Percentiles rank a stretch among this genome's conserved stretches.
Evolutionary conservation across 129 eudicot genomes (phyloP).

Genomic region (Ambrosia artemisiifolia): DNA sequence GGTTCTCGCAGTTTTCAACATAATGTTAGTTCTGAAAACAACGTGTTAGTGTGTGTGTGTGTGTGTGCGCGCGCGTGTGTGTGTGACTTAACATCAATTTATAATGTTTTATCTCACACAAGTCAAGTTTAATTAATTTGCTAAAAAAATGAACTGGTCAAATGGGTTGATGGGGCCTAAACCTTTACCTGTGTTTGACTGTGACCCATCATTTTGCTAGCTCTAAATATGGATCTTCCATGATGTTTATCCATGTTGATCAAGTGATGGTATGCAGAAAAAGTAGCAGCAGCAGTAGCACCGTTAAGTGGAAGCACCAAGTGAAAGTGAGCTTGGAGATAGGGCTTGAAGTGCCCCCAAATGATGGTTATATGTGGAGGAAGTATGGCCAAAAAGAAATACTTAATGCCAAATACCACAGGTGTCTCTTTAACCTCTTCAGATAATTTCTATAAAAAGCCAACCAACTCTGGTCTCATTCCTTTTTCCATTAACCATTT

Average conservation of each 20-base stretch:
- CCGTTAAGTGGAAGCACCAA: slow-evolving; percentile 30
- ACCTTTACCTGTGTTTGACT: neutral
- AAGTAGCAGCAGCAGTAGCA: slow-evolving; percentile 28
- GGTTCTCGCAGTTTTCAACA: too few relatives aligned
- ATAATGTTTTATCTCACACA: neutral
- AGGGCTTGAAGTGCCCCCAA: slow-evolving; percentile 43
- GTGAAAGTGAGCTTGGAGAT: slow-evolving; percentile 39
- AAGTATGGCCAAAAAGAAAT: slow-evolving; percentile 71
- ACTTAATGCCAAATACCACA: slow-evolving; percentile 56
- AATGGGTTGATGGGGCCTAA: neutral
- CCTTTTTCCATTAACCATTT: too few relatives aligned
- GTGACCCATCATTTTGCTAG: neutral
- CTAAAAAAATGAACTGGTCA: neutral
- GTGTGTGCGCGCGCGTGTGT: neutral
- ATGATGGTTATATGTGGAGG: slow-evolving; percentile 69
- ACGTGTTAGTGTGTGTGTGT: neutral
- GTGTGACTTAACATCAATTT: neutral
- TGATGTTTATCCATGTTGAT: neutral
- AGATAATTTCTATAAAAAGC: neutral
- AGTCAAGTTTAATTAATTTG: neutral
- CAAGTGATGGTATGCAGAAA: slow-evolving; percentile 26
- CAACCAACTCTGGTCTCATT: too few relatives aligned
- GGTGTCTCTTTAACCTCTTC: slow-evolving; percentile 31
- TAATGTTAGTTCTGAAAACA: too few relatives aligned
- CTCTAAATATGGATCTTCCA: neutral